Evolutionary conservation across 257 asterid species (phyloP), one percentile per base, ranked within the genome.

Genomic region (Coffea canephora): DNA sequence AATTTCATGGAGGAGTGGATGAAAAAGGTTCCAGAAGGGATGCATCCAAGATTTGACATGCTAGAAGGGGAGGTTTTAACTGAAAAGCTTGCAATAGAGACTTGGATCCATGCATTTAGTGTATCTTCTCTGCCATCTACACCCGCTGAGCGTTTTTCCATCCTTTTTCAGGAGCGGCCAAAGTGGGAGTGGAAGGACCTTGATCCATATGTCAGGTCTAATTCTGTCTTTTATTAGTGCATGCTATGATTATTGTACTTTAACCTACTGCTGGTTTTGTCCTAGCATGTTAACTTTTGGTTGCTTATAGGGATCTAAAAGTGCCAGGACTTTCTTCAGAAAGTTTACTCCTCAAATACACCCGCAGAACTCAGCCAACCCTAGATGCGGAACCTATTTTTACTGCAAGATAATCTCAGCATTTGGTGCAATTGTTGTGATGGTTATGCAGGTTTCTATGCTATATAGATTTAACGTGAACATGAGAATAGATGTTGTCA

Each of bases 121-220:
- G 86, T 88, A 16, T 89, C 91, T 45, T 88, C 97, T 81, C 91
- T 93, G 77, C 92, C 99, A 1, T 93, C 91, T 11, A 74, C 89
- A 57, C 99, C 98, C 11, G 87, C 86, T 11, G 97, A 96, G 79
- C 90, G 98, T 2, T 94, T 94, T 78, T 81, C 84, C 0, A 52
- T 80, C 9, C 89, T 94, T 49, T 94, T 94, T 81, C 83, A 45
- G 70, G 93, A 92, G 86, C 85, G 92, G 85, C 82, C 88, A 21
- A 94, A 85, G 84, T 94, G 99, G 99, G 97, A 92, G 78, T 89
- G 97, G 97, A 93, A 90, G 81, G 99, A 92, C 87, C 88, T 96
- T 31, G 89, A 88, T 80, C 97, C 98, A 83, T 96, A 86, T 83
- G 81, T 96, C 79, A 89, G 97, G 98, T 93, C 46, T 81, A 82